phyloP scores from a whole-genome alignment of 2,329 filamentous ascomycete species.

The Cadophora malorum region DNA sequence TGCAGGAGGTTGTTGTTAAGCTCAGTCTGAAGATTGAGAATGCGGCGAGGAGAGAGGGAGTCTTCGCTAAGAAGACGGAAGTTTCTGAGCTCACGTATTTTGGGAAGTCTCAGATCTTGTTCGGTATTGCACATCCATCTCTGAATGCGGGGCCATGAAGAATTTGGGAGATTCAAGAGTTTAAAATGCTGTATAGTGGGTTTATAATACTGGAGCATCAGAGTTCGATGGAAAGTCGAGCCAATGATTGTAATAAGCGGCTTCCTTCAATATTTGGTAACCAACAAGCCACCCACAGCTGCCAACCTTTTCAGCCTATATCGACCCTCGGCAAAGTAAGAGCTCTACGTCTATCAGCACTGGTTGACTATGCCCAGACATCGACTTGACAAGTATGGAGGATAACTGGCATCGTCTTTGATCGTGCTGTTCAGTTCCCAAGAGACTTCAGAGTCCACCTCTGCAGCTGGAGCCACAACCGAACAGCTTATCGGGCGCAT shows the following conservation, averaged over 20 bases:
- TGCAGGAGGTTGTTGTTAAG: slow-evolving; percentile 30
- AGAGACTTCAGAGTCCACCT: too few species aligned
- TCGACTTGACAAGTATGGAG: neutral
- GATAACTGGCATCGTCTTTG: neutral
- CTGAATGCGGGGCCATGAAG: neutral
- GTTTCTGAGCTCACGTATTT: slow-evolving; percentile 3
- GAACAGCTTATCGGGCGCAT: neutral
- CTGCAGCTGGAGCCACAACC: neutral
- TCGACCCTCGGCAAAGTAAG: neutral
- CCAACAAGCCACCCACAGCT: neutral
- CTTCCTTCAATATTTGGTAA: neutral
- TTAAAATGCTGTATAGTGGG: too few species aligned
- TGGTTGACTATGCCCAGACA: neutral
- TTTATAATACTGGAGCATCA: too few species aligned
- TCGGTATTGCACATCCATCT: neutral
- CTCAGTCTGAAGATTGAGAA: slow-evolving; percentile 22
- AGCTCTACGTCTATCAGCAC: neutral
- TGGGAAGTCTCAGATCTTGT: neutral
- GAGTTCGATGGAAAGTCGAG: neutral
- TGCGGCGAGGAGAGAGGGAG: neutral
- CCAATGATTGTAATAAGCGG: neutral
- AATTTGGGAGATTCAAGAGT: too few species aligned
- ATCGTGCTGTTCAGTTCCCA: neutral
- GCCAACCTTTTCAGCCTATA: neutral
- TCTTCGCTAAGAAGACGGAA: neutral